Base-by-base conservation (phyloP, 768 basidiomycete genomes). In the Dacryopinax spathularia region DNA sequence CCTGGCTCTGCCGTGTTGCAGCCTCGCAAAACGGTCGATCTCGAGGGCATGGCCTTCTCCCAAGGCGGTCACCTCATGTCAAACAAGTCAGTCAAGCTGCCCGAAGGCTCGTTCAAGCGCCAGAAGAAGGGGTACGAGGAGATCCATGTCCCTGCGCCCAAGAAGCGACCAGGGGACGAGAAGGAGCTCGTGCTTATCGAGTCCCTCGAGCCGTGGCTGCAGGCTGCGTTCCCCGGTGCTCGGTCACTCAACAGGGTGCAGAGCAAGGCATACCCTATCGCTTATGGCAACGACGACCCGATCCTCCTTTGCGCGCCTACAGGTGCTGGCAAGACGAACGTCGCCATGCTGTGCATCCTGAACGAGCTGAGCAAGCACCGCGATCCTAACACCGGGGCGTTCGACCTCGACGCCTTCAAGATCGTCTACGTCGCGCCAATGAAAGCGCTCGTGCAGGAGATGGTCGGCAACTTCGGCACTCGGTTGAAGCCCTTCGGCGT, bases 271-370 rank as follows among this genome's bases (percentile, higher is more conserved):
- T 99, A 80, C 75, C 94, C 96, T 0, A 76, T 91, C 63, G 95
- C 95, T 0, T 97, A 97, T 72, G 91, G 89, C 0, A 68, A 70
- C 65, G 93, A 97, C 67, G 94, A 98, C 68, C 95, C 95, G 0
- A 81, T 98, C 65, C 77, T 99, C 29, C 84, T 99, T 33, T 99
- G 96, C 76, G 96, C 96, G 0, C 96, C 96, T 3, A 98, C 96
- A 0, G 95, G 96, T 73, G 96, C 95, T 13, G 96, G 96, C 67
- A 99, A 99, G 94, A 99, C 96, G 18, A 99, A 99, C 69, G 95
- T 98, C 33, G 96, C 96, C 33, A 91, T 98, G 84, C 80, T 99
- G 12, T 85, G 93, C 0, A 88, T 99, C 67, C 83, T 99, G 27
- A 89, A 91, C 72, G 91, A 96, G 69, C 82, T 99, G 25, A 77